phyloP scores from a whole-genome alignment of 345 rosid genomes.

The Populus deltoides region DNA sequence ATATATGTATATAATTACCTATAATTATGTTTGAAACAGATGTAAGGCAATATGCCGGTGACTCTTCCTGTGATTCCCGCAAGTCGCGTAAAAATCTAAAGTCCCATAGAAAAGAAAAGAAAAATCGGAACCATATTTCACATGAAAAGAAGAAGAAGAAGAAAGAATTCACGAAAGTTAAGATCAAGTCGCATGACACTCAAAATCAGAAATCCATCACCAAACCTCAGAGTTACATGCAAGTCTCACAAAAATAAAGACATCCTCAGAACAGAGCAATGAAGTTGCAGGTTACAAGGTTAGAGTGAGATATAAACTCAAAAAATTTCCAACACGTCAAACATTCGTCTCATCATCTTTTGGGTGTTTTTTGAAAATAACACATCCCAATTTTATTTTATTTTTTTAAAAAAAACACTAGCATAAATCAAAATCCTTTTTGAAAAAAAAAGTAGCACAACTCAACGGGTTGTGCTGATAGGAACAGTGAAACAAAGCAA shows the following conservation, averaged over 20 bases:
- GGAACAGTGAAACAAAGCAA: too few species aligned
- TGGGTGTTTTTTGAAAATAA: not conserved
- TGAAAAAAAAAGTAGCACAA: too few species aligned
- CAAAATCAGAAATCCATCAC: not conserved
- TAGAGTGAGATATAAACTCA: not conserved
- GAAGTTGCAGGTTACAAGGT: not conserved
- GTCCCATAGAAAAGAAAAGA: not conserved
- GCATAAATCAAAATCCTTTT: too few species aligned
- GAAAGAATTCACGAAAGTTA: not conserved
- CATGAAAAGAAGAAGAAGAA: not conserved
- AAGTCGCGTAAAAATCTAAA: not conserved
- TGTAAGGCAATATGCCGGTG: not conserved
- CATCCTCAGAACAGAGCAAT: not conserved
- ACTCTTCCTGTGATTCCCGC: not conserved
- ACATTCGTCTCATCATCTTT: not conserved
- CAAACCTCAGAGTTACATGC: not conserved
- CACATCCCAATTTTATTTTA: too few species aligned
- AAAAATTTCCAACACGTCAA: not conserved
- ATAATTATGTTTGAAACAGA: not conserved
- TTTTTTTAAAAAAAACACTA: too few species aligned
- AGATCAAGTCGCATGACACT: not conserved
- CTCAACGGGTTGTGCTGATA: too few species aligned
- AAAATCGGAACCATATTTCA: not conserved
- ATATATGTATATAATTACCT: not conserved
- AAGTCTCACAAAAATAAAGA: not conserved